Percentiles rank a stretch among this genome's conserved stretches.
phyloP scores from a whole-genome alignment of 495 filamentous ascomycete species.

The Penicillium chermesinum region DNA sequence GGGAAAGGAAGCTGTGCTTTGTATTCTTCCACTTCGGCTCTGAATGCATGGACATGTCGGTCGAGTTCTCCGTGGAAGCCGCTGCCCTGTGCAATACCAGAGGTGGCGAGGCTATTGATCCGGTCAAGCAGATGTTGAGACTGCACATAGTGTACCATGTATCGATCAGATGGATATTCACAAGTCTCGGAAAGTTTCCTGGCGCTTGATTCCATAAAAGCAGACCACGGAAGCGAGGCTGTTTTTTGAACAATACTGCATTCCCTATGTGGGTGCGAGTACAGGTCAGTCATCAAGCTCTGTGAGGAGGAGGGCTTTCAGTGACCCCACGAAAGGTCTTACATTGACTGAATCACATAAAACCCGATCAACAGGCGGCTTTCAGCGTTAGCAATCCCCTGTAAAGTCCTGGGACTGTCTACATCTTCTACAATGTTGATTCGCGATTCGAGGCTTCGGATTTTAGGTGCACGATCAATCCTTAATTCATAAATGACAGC shows the following conservation, averaged over 20 bases:
- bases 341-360: slow-evolving; percentile 12
- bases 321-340: background rate
- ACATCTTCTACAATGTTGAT: background rate
- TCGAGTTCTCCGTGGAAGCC: slow-evolving; percentile 8
- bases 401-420: background rate
- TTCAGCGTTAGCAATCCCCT: slow-evolving; percentile 6
- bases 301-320: background rate
- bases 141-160: slow-evolving; percentile 10
- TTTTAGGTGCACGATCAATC: slow-evolving; percentile 9
- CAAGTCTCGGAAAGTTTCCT: slow-evolving; percentile 8
- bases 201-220: slow-evolving; percentile 16
- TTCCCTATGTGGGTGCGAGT: background rate
- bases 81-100: slow-evolving; percentile 3
- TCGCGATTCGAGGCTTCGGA: slow-evolving; percentile 2
- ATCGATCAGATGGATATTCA: slow-evolving; percentile 13
- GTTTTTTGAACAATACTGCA: slow-evolving; percentile 8
- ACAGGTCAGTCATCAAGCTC: background rate
- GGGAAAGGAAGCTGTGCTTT: slow-evolving; percentile 10
- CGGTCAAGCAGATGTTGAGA: slow-evolving; percentile 12
- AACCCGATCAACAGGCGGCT: slow-evolving; percentile 12
- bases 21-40: slow-evolving; percentile 9
- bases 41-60: slow-evolving; percentile 6
- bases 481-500: slow-evolving; percentile 7
- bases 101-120: slow-evolving; percentile 3
- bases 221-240: slow-evolving; percentile 12